Conservation (phyloP, 164 flowering plant genomes). For the Piper betle region DNA sequence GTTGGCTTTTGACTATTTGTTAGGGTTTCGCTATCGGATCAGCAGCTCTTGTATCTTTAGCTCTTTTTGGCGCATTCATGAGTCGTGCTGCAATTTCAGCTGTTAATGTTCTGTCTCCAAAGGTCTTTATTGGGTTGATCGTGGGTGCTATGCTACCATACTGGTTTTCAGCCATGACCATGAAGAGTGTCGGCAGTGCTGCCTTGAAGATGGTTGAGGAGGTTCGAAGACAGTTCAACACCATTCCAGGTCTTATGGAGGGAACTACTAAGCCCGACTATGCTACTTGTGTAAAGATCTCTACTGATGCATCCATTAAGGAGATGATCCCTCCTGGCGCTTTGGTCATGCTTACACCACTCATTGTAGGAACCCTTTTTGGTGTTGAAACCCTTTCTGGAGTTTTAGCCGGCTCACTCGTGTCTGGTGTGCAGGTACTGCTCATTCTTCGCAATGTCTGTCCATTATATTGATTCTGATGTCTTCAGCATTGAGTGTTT, state of each 20-base stretch:
- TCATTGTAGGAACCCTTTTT: constrained; percentile 62
- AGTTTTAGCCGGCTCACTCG: constrained; percentile 73
- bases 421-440: constrained; percentile 56
- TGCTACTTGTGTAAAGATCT: constrained; percentile 77
- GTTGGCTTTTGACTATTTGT: neutral
- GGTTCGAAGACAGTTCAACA: constrained; percentile 78
- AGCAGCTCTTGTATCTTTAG: too few species aligned
- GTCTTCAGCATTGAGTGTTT: too few species aligned
- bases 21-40: constrained; percentile 24
- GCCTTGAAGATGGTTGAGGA: constrained; percentile 86
- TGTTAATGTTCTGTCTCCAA: constrained; percentile 61
- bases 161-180: constrained; percentile 86
- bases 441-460: neutral
- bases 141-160: constrained; percentile 92
- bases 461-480: neutral
- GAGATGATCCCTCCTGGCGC: constrained; percentile 93
- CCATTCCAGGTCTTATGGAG: constrained; percentile 77
- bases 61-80: too few species aligned
- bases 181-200: constrained; percentile 84
- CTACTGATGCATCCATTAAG: constrained; percentile 73
- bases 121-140: constrained; percentile 63
- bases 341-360: constrained; percentile 78
- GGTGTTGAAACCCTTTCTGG: constrained; percentile 81
- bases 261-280: constrained; percentile 74
- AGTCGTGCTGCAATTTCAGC: constrained; percentile 15